Evolutionary conservation across 345 rosid genomes (phyloP).

Genomic region (Acer negundo): DNA sequence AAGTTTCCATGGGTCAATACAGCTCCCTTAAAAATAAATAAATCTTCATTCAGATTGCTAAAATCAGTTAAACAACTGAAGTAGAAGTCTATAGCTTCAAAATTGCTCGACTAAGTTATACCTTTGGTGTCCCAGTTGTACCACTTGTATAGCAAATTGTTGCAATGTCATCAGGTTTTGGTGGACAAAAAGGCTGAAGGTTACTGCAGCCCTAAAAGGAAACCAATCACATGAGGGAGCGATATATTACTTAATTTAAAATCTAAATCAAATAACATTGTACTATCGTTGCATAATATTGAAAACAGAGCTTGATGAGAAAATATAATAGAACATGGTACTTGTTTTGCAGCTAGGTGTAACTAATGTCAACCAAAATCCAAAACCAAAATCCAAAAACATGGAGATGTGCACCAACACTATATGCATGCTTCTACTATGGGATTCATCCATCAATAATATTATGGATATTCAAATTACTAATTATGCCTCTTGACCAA

Average conservation of each 20-base stretch:
- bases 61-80: constrained; percentile 16
- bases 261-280: constrained; percentile 2
- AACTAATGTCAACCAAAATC: constrained; percentile 1
- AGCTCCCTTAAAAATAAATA: constrained; percentile 63
- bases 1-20: constrained; percentile 83
- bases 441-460: constrained; percentile 1
- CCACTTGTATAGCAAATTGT: constrained; percentile 97
- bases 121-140: constrained; percentile 99
- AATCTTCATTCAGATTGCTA: constrained; percentile 24
- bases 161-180: constrained; percentile 66
- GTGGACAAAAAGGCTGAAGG: constrained; percentile 61
- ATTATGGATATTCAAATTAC: not conserved
- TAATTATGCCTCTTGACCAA: not conserved
- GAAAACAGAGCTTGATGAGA: not conserved
- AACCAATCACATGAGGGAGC: constrained; percentile 28
- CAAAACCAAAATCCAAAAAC: constrained; percentile 1
- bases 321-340: not conserved
- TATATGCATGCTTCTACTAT: not conserved
- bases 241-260: not conserved
- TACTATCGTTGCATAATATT: not conserved
- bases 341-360: not conserved
- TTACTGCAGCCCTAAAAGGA: constrained; percentile 59
- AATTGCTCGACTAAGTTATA: constrained; percentile 30
- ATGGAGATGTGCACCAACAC: not conserved
- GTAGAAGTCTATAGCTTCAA: not conserved